Evolutionary conservation across 148 eudicot species (phyloP), one percentile per base, ranked within the genome.

Genomic region (Heliamphora exappendiculata): DNA sequence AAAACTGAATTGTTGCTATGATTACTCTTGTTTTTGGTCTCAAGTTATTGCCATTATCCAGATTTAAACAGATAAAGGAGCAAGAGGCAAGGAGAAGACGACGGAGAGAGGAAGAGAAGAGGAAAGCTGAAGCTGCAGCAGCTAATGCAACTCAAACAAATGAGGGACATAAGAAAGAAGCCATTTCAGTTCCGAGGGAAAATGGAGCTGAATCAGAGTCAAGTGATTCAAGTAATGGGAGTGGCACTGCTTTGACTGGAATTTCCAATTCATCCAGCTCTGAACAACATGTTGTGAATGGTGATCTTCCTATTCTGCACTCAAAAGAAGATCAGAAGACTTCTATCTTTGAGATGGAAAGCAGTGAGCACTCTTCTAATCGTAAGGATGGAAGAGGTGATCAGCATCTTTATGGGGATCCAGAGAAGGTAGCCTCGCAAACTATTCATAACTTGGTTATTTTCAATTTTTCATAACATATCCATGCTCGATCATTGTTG

Each of bases 41-140:
- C 67, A 59, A 39, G 13, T 64, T 64, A 58, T 67, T 72, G 4
- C 36, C 50, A 14, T 53, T 75, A 59, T 69, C 53, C 81, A 93
- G 98, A 85, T 95, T 95, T 83, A 95, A 83, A 80, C 89, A 82
- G 79, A 59, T 95, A 76, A 95, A 95, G 85, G 97, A 92, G 84
- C 91, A 95, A 86, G 98, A 95, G 76, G 94, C 88, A 65, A 90
- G 84, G 81, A 85, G 84, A 76, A 89, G 70, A 84, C 87, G 70
- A 50, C 86, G 86, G 79, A 83, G 62, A 34, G 91, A 90, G 85
- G 97, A 82, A 83, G 90, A 81, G 75, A 81, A 76, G 80, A 80
- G 74, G 78, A 86, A 78, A 81, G 81, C 80, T 58, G 86, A 81
- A 60, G 87, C 75, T 75, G 84, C 78, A 51, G 75, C 80, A 20